Conservation (phyloP, 148 eudicot genomes). For the Tetragonia tetragonoides region DNA sequence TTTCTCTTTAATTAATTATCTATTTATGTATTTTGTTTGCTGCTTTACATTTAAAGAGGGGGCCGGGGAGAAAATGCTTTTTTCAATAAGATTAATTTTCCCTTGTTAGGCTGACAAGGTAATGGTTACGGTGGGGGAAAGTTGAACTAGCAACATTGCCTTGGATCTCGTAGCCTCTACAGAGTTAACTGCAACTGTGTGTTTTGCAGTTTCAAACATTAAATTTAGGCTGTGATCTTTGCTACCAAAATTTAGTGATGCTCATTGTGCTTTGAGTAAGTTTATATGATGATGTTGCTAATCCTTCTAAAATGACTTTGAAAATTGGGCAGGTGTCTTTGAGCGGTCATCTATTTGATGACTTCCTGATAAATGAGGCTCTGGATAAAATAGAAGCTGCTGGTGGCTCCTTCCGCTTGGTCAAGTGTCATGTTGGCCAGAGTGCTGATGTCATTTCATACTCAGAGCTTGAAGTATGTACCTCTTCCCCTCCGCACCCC, state of each 20-base stretch:
- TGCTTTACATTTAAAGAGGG: not conserved
- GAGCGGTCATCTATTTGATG: conserved; percentile 95
- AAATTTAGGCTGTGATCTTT: no score
- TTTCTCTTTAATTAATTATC: not conserved
- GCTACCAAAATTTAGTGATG: not conserved
- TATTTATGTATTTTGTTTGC: not conserved
- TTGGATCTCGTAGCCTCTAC: no score
- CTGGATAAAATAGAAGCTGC: conserved; percentile 96
- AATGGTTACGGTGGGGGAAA: no score
- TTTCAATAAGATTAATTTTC: no score
- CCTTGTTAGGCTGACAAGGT: no score
- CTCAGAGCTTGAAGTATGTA: conserved; percentile 89
- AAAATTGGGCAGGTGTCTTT: conserved; percentile 69
- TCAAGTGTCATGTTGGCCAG: conserved; percentile 93
- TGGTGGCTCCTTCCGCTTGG: conserved; percentile 87
- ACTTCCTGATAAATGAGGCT: conserved; percentile 89
- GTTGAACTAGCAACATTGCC: no score
- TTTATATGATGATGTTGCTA: not conserved
- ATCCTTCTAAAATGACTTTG: conserved; percentile 6
- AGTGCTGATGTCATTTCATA: conserved; percentile 68
- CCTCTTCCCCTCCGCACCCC: not conserved
- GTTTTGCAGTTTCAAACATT: no score
- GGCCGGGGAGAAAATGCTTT: no score
- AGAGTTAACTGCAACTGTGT: no score
- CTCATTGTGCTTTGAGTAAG: not conserved